Conservation (phyloP, 2,329 filamentous ascomycete species). For the Colletotrichum tanaceti region DNA sequence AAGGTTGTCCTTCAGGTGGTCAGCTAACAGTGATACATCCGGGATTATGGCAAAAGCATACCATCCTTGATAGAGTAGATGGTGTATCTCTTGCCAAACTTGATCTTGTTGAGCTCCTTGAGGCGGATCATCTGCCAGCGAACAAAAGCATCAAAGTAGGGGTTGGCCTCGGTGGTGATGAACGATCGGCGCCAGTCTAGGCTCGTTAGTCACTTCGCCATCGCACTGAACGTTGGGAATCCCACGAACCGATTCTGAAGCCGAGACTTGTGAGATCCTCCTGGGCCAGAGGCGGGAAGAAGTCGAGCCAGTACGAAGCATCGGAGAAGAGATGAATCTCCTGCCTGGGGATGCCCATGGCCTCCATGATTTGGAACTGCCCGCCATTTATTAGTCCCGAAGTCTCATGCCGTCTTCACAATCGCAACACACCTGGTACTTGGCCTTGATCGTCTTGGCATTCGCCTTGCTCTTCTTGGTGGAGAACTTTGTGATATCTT, state of each 20-base stretch:
- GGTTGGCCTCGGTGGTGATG: conserved; percentile 95
- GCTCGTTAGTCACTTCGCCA: conserved; percentile 53
- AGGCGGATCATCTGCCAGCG: conserved; percentile 97
- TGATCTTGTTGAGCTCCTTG: conserved; percentile 90
- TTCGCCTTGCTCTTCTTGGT: conserved; percentile 93
- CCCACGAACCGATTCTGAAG: conserved; percentile 31
- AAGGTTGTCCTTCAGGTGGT: conserved; percentile 63
- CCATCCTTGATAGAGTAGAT: conserved; percentile 82
- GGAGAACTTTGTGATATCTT: conserved; percentile 90
- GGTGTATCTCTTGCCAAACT: conserved; percentile 92
- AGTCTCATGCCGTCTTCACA: background rate
- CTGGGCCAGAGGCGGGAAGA: conserved; percentile 72
- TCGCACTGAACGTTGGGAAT: background rate
- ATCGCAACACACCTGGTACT: conserved; percentile 79
- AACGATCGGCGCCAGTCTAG: conserved; percentile 41
- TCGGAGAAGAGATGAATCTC: conserved; percentile 96
- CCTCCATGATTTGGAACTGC: conserved; percentile 93
- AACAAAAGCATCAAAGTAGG: conserved; percentile 91
- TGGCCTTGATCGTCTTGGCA: conserved; percentile 90
- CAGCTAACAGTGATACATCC: background rate
- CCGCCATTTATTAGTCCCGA: conserved; percentile 60
- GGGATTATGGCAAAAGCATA: background rate
- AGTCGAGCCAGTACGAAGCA: conserved; percentile 89
- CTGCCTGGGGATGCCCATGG: conserved; percentile 85
- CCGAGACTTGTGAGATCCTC: conserved; percentile 39